Conservation (phyloP, 148 eudicot species). For the Heliamphora exappendiculata region DNA sequence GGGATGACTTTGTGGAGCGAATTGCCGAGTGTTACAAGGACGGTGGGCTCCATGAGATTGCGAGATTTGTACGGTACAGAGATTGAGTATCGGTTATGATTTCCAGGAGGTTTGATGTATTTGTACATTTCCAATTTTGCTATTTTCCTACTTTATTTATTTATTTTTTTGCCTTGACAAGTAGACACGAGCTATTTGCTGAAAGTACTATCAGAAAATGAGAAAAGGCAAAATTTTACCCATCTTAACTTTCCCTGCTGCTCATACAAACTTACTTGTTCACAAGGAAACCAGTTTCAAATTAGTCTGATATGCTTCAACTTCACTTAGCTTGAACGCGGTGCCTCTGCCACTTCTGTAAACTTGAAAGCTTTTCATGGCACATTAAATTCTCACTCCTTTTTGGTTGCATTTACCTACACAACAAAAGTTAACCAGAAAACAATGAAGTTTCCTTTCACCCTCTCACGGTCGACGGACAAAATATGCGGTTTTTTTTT, state of each 20-base stretch:
- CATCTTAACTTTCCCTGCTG: background rate
- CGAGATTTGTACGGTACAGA: slow-evolving; percentile 59
- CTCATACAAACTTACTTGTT: background rate
- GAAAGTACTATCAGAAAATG: background rate
- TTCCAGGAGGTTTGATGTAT: background rate
- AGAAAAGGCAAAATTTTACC: background rate
- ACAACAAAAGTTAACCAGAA: background rate
- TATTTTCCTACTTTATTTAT: background rate
- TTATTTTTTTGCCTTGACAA: background rate
- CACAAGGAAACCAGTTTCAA: background rate
- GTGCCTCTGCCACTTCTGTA: background rate
- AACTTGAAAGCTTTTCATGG: background rate
- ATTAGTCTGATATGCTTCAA: no score
- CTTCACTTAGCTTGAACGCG: no score
- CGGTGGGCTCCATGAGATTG: slow-evolving; percentile 65
- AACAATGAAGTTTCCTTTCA: background rate
- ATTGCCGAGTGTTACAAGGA: slow-evolving; percentile 72
- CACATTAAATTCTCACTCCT: background rate
- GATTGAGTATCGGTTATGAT: slow-evolving; percentile 30
- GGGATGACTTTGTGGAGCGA: slow-evolving; percentile 62
- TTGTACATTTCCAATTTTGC: slow-evolving; percentile 9
- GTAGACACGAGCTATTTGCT: background rate
- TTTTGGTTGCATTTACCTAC: background rate
- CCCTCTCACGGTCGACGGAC: background rate
- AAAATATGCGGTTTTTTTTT: background rate